Evolutionary conservation across 2,329 filamentous ascomycete species (phyloP), one percentile per base, ranked within the genome.

Genomic region (Ambrosiella xylebori): DNA sequence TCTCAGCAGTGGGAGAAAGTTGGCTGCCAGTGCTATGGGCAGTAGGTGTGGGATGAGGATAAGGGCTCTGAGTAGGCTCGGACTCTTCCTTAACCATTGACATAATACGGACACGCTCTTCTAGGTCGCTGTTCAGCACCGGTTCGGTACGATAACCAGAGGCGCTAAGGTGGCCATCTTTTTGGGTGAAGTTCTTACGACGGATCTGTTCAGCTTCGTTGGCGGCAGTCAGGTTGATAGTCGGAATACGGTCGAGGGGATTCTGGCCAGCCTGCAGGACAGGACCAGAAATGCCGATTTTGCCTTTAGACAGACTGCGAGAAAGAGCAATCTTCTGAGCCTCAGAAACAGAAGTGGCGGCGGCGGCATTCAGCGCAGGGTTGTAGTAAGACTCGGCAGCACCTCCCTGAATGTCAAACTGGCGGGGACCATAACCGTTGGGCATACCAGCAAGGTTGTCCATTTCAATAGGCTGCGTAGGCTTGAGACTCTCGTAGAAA

Each of bases 401-500:
- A 38, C 54, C 58, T 36, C 50, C 54, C 19, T 56, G 50, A 27
- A 54, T 57, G n/a, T 58, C 53, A 40, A 56, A 58, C 38, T 58
- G 57, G 19, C 39, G 15, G 41, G 44, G 15, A 15, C 39, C 41
- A 27, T 51, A 40, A 41, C 27, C 53, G 15, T 4, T 1, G 7
- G 57, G 15, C 15, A 45, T 51, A 12, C 37, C 38, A 7, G 17
- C 6, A n/a, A 56, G 50, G 38, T 59, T 57, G 27, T 56, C 44
- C 56, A 61, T 58, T 41, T 58, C 51, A 9, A 56, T 47, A 19
- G 57, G 37, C 45, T 59, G 59, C n/a, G 67, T 64, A 7, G 66
- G 68, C 64, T 77, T 78, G 3, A 77, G 59, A 53, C 77, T 74
- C 56, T 77, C 73, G 58, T 74, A 78, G 54, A 71, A 73, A 41